A percentile compares a stretch with the other conserved stretches of the same genome.
phyloP scores from a whole-genome alignment of 163 green algal genomes.

The Scenedesmus sp. region DNA sequence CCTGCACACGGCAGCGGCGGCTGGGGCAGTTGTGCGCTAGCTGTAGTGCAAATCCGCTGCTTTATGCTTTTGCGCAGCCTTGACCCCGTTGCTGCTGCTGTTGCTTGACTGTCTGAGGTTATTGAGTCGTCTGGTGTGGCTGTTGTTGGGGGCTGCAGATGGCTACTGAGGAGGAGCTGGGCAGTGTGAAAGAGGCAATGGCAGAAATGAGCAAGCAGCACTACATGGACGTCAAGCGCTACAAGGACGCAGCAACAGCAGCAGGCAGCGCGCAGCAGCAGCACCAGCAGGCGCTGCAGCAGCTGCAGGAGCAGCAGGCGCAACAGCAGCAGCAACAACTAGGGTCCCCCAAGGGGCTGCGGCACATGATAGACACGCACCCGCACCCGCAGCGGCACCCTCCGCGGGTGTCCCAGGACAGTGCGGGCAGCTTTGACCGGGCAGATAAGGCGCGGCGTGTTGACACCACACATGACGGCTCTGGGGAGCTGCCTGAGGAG shows the following conservation, averaged over 20 bases:
- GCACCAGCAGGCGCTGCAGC: neutral
- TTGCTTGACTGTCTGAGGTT: neutral
- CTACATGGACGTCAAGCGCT: conserved; percentile 40
- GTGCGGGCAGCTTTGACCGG: neutral
- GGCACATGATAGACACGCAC: conserved; percentile 11
- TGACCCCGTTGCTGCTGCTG: neutral
- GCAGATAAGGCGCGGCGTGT: neutral
- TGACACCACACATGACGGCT: neutral
- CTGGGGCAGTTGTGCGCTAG: neutral
- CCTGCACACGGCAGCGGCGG: neutral
- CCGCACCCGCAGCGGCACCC: neutral
- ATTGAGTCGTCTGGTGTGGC: neutral
- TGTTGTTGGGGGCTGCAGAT: neutral
- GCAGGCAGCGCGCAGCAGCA: conserved; percentile 10
- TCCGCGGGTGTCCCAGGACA: neutral
- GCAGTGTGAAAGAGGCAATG: conserved; percentile 40
- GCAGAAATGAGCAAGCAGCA: conserved; percentile 50
- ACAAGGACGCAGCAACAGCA: conserved; percentile 12
- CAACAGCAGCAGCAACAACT: neutral
- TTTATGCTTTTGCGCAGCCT: neutral
- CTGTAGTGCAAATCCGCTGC: neutral
- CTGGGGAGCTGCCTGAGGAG: neutral
- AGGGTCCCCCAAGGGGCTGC: neutral
- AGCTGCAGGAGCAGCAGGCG: neutral
- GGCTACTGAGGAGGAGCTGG: conserved; percentile 49